A percentile compares a stretch with the other conserved stretches of the same genome.
Evolutionary conservation across 305 asterid species (phyloP).

Genomic region (Fraxinus sp.): DNA sequence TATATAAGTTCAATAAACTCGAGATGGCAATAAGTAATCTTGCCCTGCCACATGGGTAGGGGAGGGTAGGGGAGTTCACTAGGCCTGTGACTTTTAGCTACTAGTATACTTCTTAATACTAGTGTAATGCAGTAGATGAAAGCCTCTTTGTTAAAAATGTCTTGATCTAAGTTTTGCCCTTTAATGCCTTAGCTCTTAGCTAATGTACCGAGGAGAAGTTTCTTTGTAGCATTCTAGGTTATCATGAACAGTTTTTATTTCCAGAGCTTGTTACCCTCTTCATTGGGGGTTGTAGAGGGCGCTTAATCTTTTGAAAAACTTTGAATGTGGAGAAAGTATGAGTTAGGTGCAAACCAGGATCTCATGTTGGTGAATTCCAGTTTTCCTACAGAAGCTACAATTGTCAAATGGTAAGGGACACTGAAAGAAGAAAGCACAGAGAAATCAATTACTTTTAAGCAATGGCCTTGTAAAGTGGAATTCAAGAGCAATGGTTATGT

Average conservation of each 20-base stretch:
- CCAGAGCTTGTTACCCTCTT: not conserved
- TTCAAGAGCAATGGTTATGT: not conserved
- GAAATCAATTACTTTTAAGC: not conserved
- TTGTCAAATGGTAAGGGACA: not conserved
- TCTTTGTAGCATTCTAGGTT: not conserved
- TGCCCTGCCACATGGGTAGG: too few relatives aligned
- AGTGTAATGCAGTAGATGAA: not conserved
- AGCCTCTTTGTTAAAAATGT: not conserved
- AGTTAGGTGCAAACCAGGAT: not conserved
- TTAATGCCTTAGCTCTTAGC: not conserved
- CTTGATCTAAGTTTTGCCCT: not conserved
- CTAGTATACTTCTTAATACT: not conserved
- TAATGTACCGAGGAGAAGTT: not conserved
- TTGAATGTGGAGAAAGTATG: not conserved
- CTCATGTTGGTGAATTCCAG: not conserved
- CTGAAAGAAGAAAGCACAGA: not conserved
- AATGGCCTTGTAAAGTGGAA: not conserved
- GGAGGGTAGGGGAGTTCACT: too few relatives aligned
- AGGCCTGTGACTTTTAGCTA: not conserved
- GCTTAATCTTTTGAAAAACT: not conserved
- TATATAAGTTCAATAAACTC: too few relatives aligned
- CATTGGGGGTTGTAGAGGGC: not conserved
- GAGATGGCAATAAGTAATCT: too few relatives aligned
- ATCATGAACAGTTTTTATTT: not conserved
- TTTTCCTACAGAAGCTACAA: not conserved